Conservation (phyloP, 73 alveolate genomes). For the Symbiodinium natans region DNA sequence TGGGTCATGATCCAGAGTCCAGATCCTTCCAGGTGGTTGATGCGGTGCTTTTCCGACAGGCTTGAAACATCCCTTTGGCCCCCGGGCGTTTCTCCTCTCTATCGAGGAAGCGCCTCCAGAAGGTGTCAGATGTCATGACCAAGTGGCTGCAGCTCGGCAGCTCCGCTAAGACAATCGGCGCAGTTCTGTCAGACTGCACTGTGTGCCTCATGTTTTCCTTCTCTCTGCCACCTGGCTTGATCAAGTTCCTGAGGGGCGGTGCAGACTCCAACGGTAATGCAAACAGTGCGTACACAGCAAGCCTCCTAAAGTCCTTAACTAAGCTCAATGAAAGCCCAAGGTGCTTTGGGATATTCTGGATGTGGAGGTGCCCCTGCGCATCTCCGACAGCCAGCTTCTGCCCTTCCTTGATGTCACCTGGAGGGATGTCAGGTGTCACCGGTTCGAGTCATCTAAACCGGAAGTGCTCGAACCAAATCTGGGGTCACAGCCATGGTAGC, state of each 20-base stretch:
- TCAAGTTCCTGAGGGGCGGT: constrained; percentile 51
- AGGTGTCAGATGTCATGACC: too few species aligned
- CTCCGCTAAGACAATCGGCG: too few species aligned
- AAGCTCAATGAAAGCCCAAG: not conserved
- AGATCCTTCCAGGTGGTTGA: too few species aligned
- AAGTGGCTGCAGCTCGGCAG: not conserved
- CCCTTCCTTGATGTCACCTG: constrained; percentile 80
- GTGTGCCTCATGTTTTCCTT: constrained; percentile 78
- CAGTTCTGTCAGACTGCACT: too few species aligned
- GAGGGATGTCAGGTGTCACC: too few species aligned
- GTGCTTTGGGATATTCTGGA: constrained; percentile 80
- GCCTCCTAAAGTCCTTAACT: not conserved
- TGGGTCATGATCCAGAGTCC: too few species aligned
- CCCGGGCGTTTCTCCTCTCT: constrained; percentile 52
- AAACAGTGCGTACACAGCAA: not conserved
- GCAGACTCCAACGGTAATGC: not conserved
- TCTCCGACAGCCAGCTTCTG: constrained; percentile 94
- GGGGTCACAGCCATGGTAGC: constrained; percentile 48
- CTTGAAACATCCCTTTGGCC: too few species aligned
- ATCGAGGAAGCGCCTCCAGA: constrained; percentile 65
- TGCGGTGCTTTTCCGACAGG: too few species aligned
- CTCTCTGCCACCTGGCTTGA: constrained; percentile 87
- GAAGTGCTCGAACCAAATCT: not conserved
- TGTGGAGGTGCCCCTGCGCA: constrained; percentile 93
- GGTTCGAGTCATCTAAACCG: too few species aligned